phyloP scores from a whole-genome alignment of 1,139 yeast genomes.

The Blastobotrys raffinosifermentans region DNA sequence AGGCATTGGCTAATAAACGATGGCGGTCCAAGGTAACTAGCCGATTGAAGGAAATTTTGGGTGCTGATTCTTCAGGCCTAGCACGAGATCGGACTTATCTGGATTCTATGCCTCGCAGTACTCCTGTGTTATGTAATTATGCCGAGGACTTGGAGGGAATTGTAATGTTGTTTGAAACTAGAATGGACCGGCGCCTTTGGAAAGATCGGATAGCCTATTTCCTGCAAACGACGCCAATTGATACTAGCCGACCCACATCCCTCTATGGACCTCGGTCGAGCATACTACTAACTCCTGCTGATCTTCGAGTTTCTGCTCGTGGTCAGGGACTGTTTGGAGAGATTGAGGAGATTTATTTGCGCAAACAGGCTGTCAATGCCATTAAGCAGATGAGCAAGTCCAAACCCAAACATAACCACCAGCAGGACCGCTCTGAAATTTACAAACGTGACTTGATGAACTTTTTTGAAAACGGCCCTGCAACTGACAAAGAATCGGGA shows the following conservation, averaged over 20 bases:
- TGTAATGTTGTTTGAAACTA: conserved; percentile 8
- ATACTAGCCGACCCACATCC: conserved; percentile 5
- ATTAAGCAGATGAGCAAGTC: neutral
- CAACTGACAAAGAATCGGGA: too few relatives aligned
- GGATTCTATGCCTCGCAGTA: conserved; percentile 5
- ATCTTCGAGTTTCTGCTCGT: neutral
- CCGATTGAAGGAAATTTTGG: conserved; percentile 1
- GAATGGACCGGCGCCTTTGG: conserved; percentile 9
- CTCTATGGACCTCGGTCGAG: conserved; percentile 7
- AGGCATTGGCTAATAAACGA: neutral
- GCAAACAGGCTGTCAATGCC: neutral
- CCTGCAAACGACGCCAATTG: conserved; percentile 2
- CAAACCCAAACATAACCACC: too few relatives aligned
- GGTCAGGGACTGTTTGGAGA: neutral
- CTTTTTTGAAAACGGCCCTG: too few relatives aligned
- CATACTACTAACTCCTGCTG: neutral
- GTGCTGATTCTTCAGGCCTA: conserved; percentile 5
- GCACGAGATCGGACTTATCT: conserved; percentile 4
- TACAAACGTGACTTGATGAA: too few relatives aligned
- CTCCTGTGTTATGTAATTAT: conserved; percentile 1
- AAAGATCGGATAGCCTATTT: conserved; percentile 9
- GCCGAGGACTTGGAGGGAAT: conserved; percentile 6
- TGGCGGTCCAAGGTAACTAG: neutral
- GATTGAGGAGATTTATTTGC: neutral
- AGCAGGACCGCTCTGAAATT: too few relatives aligned